Base-by-base conservation (phyloP, 2,329 filamentous ascomycete species). In the Ophiosphaerella korrae region DNA sequence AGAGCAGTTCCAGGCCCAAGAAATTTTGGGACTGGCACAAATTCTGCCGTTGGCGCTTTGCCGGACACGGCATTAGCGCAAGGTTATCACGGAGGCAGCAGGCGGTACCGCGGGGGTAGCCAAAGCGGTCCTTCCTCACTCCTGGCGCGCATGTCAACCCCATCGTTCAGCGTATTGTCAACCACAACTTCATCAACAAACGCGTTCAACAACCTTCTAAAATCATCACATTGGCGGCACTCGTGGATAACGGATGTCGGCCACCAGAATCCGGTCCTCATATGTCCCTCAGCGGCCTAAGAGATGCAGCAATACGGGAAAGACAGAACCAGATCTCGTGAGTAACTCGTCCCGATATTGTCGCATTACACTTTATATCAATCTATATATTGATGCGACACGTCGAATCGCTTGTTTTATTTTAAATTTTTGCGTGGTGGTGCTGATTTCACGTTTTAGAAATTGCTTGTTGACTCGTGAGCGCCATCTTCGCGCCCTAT, bases 401-500 rank as follows among this genome's bases (percentile, higher is more conserved):
- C 56, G 36, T 53, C 56, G 72, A 74, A 73, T 74, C 73, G 73
- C 71, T 75, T 60, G 23, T 42, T 57, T 74, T 71, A 45, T 55
- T 60, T 74, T 75, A 64, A 68, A 29, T 8, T 61, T 37, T 41
- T 9, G 52, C 58, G 73, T 70, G 45, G 71, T 74, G 58, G 69
- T 74, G 67, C 67, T 73, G 64, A 68, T 72, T 64, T 66, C 48
- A 57, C 60, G 58, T 52, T 64, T 4, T 35, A 35, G 33, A 35
- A 35, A 35, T 5, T 23, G 16, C 37, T 11, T 39, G 37, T 39
- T 24, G 9, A 61, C 55, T 46, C 88, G 90, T 77, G 94, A 95
- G 84, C 87, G 90, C 76, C 95, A 95, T 82, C 83, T 96, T 74
- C 88, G 88, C 74, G 89, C 94, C 79, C 84, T 96, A 67, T 96